These are phyloP conservation scores for Xylariomycetidae sp. DNA, from an alignment of 2,329 filamentous ascomycete genomes.

Conservation along the genomic window DNA sequence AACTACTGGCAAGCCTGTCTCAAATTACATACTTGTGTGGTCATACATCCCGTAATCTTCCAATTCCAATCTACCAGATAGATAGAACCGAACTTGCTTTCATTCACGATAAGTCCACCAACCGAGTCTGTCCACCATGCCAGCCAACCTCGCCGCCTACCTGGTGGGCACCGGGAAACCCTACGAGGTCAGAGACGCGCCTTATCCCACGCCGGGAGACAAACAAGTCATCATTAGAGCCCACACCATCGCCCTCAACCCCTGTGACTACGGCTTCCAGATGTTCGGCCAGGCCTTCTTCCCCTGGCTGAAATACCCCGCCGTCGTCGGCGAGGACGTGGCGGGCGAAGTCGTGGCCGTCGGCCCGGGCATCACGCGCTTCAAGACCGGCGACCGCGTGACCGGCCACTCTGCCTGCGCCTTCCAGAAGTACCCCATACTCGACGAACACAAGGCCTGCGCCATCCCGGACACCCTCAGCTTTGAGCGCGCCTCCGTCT, in stretches of 20 bases:
- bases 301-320: constrained; percentile 25
- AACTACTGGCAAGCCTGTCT: too few species aligned
- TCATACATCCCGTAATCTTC: too few species aligned
- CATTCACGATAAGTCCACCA: too few species aligned
- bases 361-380: constrained; percentile 17
- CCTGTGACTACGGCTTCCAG: constrained; percentile 27
- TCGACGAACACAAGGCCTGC: constrained; percentile 18
- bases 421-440: constrained; percentile 27
- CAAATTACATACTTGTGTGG: too few species aligned
- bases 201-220: constrained; percentile 12
- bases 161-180: too few species aligned
- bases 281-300: constrained; percentile 5
- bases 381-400: constrained; percentile 29
- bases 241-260: constrained; percentile 28
- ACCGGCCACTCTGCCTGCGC: constrained; percentile 18
- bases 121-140: too few species aligned
- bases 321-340: constrained; percentile 28
- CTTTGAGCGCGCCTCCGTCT: constrained; percentile 24
- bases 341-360: constrained; percentile 28
- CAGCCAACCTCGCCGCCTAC: too few species aligned
- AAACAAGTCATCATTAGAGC: constrained; percentile 24
- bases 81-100: too few species aligned
- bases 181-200: too few species aligned
- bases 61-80: too few species aligned
- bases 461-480: constrained; percentile 22